Evolutionary conservation across 805 yeast genomes (phyloP), one percentile per base, ranked within the genome.

Genomic region (Torulaspora indica): DNA sequence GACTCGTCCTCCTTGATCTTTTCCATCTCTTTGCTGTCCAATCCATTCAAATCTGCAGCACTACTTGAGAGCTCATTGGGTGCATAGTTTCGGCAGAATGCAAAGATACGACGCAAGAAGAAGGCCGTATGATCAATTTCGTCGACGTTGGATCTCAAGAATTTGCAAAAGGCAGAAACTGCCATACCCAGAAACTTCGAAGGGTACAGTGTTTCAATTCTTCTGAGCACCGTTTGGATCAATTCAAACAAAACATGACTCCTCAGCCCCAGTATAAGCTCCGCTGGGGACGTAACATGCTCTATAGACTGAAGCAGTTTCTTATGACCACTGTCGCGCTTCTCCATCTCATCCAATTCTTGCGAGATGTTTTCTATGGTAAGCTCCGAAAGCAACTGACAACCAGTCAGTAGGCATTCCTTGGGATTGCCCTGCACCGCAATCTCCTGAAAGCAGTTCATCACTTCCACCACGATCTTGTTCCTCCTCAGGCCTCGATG

Each of bases 111-210:
- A 57, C 89, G 82, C 40, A 74, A 63, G 14, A 79, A 67, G 30
- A 78, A 68, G 3, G 70, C 60, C 1, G 64, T 51, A 25, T 72
- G 71, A 8, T 52, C 55, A 24, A 61, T 52, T 24, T 48, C 47
- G 14, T 64, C 65, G 5, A 66, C 58, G 49, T 79, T 78, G 7
- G 60, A 49, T 27, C 72, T 68, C 12, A 78, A 60, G 27, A 78
- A 73, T 38, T 78, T 78, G 41, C 82, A 64, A 29, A 81, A 61
- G 0, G 88, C 72, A 1, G 83, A 60, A 0, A 81, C 74, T 0
- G 82, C 78, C 76, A 86, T 82, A 1, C 83, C 74, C 37, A 90
- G 67, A 57, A 85, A 89, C 49, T 84, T 77, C 0, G 95, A 84
- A 6, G 97, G 96, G 57, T 82, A 80, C 14, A 78, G 60, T 0